Evolutionary conservation across 441 rosid genomes (phyloP).

Genomic region (Daphne laureola): DNA sequence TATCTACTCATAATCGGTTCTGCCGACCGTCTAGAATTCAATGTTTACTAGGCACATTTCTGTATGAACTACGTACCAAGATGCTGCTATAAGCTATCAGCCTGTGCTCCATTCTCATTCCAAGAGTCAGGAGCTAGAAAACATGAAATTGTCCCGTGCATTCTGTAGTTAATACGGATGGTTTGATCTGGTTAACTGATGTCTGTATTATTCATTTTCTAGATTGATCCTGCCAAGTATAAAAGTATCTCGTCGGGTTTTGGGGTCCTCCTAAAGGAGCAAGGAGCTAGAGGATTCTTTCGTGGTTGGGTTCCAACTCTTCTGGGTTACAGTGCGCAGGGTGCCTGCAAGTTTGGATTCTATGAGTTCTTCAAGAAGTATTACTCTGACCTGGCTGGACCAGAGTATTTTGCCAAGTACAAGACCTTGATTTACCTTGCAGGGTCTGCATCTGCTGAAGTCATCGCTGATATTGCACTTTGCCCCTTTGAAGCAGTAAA

Average conservation of each 20-base stretch:
- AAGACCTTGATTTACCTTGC: constrained; percentile 98
- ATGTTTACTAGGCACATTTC: too few relatives aligned
- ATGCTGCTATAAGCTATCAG: too few relatives aligned
- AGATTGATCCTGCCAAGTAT: constrained; percentile 98
- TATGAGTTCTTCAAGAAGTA: constrained; percentile 96
- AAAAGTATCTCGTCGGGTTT: constrained; percentile 94
- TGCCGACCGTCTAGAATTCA: too few relatives aligned
- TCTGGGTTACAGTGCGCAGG: constrained; percentile 97
- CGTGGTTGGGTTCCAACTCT: constrained; percentile 99
- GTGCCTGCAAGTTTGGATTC: constrained; percentile 98
- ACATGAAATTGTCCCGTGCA: neutral
- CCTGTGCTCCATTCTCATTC: too few relatives aligned
- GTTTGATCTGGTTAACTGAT: constrained; percentile 9
- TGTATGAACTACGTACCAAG: too few relatives aligned
- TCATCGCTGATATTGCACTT: constrained; percentile 97
- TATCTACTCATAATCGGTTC: too few relatives aligned
- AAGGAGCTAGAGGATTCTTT: constrained; percentile 84
- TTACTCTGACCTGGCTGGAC: constrained; percentile 92
- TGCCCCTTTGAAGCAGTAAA: constrained; percentile 99
- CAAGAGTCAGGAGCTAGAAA: too few relatives aligned
- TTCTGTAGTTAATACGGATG: neutral
- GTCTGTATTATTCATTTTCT: constrained; percentile 14
- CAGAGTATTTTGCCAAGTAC: constrained; percentile 78
- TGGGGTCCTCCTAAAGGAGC: constrained; percentile 84
- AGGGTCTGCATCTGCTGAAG: constrained; percentile 99